Evolutionary conservation across 164 flowering plant genomes (phyloP), one percentile per base, ranked within the genome.

Genomic region (Stephania cephalantha): DNA sequence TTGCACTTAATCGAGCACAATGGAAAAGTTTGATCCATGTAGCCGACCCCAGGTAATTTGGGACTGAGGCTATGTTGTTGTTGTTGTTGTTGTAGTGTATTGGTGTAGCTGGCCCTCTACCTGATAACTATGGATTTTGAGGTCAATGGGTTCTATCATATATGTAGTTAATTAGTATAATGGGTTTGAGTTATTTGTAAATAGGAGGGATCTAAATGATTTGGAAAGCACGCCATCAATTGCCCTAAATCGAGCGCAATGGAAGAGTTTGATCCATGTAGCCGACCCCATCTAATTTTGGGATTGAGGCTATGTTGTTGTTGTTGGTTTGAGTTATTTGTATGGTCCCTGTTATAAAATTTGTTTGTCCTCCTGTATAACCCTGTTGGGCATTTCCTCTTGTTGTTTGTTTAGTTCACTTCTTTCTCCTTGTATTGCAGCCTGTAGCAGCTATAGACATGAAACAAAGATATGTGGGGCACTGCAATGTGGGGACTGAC

Each of bases 401-500:
- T 7, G 42, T 9, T 68, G 50, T 42, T 44, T 45, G 18, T 61
- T 7, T 53, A 61, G 22, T 18, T 13, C 25, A 13, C 17, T n/a
- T 1, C 4, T 7, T 65, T 74, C 58, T 75, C 29, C 48, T 74
- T n/a, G 13, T 77, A 1, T 74, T 83, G 84, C 89, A 95, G 99
- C 91, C 95, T 71, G 97, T 90, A 80, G 73, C 74, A 25, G 97
- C 73, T 15, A 79, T 90, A 75, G 98, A 93, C 82, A 90, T 93
- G 98, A 93, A 88, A 78, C 91, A 79, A 74, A 88, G 99, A 87
- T 95, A 86, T 78, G 88, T 90, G 80, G 99, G 99, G 48, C 99
- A 95, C 78, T 91, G 97, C 81, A 95, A 95, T 83, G 85, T 89
- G 20, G 99, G 99, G 73, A 95, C 99, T 45, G 99, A 95, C 79